Base-by-base conservation (phyloP, 768 basidiomycete species). In the Gymnopilus dilepis region DNA sequence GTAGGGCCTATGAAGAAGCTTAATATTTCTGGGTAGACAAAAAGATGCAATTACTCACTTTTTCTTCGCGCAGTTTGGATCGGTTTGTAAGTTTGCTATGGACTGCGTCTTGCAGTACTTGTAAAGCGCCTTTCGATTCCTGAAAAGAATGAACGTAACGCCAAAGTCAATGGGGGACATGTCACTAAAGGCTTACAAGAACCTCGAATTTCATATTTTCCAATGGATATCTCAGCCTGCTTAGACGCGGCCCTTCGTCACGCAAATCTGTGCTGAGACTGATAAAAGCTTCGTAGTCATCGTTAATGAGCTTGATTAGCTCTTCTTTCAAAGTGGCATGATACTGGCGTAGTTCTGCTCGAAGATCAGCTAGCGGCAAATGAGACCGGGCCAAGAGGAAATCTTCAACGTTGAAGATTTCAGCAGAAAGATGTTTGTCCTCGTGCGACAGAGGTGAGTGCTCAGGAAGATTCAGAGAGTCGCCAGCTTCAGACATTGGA, bases 261-360 rank as follows among this genome's bases (percentile, higher is more conserved):
- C 88, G 84, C 65, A 99, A 73, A 68, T 98, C 95, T 3, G 96
- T 95, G 65, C 96, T 96, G 30, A 99, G 81, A 67, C 92, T 94
- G 69, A 99, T 97, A 72, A 99, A 99, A 13, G 95, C 95, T 73
- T 95, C 95, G 70, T 99, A 99, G 76, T 99, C 97, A 67, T 95
- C 91, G 75, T 99, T 99, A 73, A 99, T 97, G 69, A 99, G 86
- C 69, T 88, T 88, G 30, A 99, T 95, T 34, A 99, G 84, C 72
- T 97, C 97, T 72, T 96, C 94, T 74, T 97, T 95, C 64, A 99
- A 77, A 9, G 82, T 78, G 0, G 86, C 84, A 61, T 94, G 80
- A 73, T 98, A 98, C 55, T 94, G 88, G 31, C 95, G 84, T 21
- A 99, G 80, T 72, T 99, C 96, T 3, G 86, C 76, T 56, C 95